phyloP scores from a whole-genome alignment of 208 protist species.

The Sergeia podlipaevii region DNA sequence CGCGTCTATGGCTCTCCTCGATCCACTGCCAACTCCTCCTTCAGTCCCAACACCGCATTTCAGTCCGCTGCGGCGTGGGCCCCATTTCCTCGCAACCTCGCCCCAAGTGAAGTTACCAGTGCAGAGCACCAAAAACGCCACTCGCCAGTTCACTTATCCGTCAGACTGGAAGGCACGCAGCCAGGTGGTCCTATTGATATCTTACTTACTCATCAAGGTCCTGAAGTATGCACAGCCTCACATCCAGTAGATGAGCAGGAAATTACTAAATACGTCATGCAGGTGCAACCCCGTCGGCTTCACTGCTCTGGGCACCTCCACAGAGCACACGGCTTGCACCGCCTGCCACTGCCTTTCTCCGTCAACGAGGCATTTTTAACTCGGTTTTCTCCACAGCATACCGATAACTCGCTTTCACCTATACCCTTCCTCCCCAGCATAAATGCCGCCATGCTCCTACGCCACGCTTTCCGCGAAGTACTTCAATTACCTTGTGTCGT shows the following conservation, averaged over 20 bases:
- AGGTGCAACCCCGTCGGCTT: slow-evolving; percentile 31
- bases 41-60: slow-evolving; percentile 56
- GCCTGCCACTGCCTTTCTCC: slow-evolving; percentile 17
- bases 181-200: slow-evolving; percentile 43
- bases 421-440: slow-evolving; percentile 40
- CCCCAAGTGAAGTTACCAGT: background rate
- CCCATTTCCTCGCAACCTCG: background rate
- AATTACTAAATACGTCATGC: slow-evolving; percentile 29
- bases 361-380: slow-evolving; percentile 3
- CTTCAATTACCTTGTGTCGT: slow-evolving; percentile 37
- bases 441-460: slow-evolving; percentile 46
- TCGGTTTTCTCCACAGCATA: background rate
- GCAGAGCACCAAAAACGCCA: background rate
- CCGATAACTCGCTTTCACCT: background rate
- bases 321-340: slow-evolving; percentile 37
- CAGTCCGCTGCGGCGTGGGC: slow-evolving; percentile 24
- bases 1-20: slow-evolving; percentile 61
- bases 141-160: background rate
- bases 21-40: slow-evolving; percentile 37
- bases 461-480: background rate
- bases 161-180: slow-evolving; percentile 23
- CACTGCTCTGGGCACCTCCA: slow-evolving; percentile 56
- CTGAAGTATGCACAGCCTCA: slow-evolving; percentile 5
- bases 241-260: slow-evolving; percentile 14
- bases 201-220: slow-evolving; percentile 49